Evolutionary conservation across 768 basidiomycete species (phyloP).

Genomic region (Lactarius pseudohatsudake): DNA sequence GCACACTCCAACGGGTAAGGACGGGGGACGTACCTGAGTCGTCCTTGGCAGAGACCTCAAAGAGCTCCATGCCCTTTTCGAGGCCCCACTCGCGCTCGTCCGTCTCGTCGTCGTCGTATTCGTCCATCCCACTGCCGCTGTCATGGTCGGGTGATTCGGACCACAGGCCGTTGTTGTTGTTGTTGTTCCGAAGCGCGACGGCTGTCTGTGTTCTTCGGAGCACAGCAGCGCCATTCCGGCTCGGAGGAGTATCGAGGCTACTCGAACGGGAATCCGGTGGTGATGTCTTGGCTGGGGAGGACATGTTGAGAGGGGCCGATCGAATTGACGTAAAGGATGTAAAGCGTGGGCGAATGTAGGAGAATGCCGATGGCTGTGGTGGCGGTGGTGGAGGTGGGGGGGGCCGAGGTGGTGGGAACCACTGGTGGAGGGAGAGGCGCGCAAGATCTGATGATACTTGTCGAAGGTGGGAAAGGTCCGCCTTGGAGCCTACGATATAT

Average conservation of each 20-base stretch:
- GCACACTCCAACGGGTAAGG: neutral
- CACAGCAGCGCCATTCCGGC: constrained; percentile 45
- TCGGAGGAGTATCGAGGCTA: constrained; percentile 55
- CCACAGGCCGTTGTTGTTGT: constrained; percentile 11
- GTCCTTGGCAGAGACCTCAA: constrained; percentile 91
- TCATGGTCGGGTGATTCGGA: constrained; percentile 32
- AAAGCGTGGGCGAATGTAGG: constrained; percentile 77
- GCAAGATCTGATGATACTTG: constrained; percentile 82
- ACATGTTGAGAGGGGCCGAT: constrained; percentile 55
- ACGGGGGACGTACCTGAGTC: constrained; percentile 58
- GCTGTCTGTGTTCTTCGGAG: constrained; percentile 32
- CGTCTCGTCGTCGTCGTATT: constrained; percentile 45
- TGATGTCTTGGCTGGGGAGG: constrained; percentile 43
- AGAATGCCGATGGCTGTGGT: constrained; percentile 58
- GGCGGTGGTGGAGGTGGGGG: constrained; percentile 66
- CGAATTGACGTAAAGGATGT: constrained; percentile 69
- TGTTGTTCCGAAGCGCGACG: constrained; percentile 35
- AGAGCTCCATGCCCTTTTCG: constrained; percentile 81
- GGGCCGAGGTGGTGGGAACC: constrained; percentile 81
- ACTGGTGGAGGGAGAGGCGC: constrained; percentile 77
- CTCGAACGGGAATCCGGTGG: constrained; percentile 59
- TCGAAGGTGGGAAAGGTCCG: constrained; percentile 69
- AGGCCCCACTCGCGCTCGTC: constrained; percentile 73
- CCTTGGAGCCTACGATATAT: constrained; percentile 94
- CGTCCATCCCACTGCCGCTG: constrained; percentile 51